Conservation (phyloP, 305 asterid species). For the Fraxinus paxiana region DNA sequence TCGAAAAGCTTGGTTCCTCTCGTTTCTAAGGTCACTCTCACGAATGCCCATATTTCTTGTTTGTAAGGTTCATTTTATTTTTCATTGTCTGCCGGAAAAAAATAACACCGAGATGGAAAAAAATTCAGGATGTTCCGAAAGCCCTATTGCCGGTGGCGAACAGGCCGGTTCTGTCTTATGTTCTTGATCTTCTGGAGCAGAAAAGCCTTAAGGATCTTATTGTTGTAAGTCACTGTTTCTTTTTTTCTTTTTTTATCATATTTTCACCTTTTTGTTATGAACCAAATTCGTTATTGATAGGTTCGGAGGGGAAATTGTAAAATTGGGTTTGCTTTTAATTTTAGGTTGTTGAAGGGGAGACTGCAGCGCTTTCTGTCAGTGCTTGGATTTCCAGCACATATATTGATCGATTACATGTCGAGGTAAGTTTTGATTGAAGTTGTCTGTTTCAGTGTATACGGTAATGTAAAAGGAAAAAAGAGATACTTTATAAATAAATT, state of each 20-base stretch:
- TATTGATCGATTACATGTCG: constrained; percentile 76
- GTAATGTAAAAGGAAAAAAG: not conserved
- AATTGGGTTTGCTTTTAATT: constrained; percentile 9
- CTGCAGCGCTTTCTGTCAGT: constrained; percentile 70
- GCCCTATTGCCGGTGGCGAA: constrained; percentile 87
- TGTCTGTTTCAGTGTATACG: not conserved
- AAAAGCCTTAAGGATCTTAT: constrained; percentile 68
- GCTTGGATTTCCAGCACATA: constrained; percentile 80
- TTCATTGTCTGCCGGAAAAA: not conserved
- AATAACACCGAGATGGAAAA: not conserved
- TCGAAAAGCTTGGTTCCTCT: constrained; percentile 77
- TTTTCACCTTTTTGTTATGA: not conserved
- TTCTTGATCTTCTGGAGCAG: constrained; percentile 79
- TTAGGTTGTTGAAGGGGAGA: constrained; percentile 90
- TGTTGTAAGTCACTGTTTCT: constrained; percentile 47
- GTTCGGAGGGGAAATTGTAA: constrained; percentile 17
- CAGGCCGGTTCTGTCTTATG: constrained; percentile 75
- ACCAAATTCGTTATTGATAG: constrained; percentile 10
- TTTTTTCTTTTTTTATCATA: not conserved
- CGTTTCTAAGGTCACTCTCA: constrained; percentile 63
- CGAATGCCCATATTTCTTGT: not conserved
- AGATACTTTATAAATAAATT: not conserved
- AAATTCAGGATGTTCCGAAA: constrained; percentile 76
- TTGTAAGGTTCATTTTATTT: not conserved
- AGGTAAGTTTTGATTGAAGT: constrained; percentile 40